A percentile compares a stretch with the other conserved stretches of the same genome.
These are phyloP conservation scores for Tylopilus sp. DNA, from an alignment of 768 basidiomycete species.

Conservation along the genomic window DNA sequence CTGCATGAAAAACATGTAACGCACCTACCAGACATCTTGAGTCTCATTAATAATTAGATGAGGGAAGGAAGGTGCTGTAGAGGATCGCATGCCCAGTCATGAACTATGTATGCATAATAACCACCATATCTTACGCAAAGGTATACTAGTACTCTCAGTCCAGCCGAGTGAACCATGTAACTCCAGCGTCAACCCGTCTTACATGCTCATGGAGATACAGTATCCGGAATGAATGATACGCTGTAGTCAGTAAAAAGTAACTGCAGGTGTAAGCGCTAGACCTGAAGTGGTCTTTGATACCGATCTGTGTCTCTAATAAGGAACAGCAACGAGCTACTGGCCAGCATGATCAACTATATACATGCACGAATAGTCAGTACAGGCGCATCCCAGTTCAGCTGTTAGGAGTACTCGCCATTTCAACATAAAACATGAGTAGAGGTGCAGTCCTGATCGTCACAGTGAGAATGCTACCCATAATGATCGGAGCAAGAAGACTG, in stretches of 20 bases:
- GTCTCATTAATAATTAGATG: too few species aligned
- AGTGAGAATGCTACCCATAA: slow-evolving; percentile 30
- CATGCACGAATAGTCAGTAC: background rate
- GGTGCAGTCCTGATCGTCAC: slow-evolving; percentile 20
- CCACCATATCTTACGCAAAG: background rate
- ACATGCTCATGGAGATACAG: too few species aligned
- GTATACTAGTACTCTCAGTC: slow-evolving; percentile 2
- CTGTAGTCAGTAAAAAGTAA: background rate
- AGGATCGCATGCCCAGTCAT: too few species aligned
- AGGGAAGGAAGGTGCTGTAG: too few species aligned
- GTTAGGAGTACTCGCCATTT: slow-evolving; percentile 13
- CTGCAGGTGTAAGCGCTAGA: background rate
- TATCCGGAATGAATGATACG: background rate
- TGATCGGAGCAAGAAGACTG: slow-evolving; percentile 22
- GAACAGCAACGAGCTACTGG: slow-evolving; percentile 19
- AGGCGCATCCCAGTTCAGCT: background rate
- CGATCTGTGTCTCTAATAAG: slow-evolving; percentile 24
- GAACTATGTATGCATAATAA: background rate
- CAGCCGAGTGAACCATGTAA: background rate
- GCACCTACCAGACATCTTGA: too few species aligned
- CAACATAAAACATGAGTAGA: slow-evolving; percentile 23
- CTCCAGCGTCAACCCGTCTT: too few species aligned
- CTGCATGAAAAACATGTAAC: too few species aligned
- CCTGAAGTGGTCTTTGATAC: slow-evolving; percentile 11
- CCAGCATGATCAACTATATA: slow-evolving; percentile 17